Base-by-base conservation (phyloP, 805 yeast genomes). In the Yarrowia sp. region DNA sequence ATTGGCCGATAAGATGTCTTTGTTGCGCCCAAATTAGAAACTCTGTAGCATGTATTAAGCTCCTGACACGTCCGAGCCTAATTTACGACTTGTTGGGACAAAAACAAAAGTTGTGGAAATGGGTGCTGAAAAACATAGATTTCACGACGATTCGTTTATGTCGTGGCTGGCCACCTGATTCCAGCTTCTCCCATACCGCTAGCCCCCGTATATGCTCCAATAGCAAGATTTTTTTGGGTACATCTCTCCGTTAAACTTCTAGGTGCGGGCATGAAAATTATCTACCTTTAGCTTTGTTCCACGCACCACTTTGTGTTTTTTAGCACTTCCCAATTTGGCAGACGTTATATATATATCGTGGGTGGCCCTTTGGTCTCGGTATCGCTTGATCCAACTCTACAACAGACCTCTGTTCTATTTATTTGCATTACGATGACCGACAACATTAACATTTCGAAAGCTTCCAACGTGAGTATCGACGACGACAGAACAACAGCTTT, bases 401-500 rank as follows among this genome's bases (percentile, higher is more conserved):
- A 59, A 59, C 65, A 59, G 65, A 36, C 52, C 42, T 43, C 65
- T 59, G 65, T 59, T 59, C 32, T 59, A 59, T 59, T 59, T 59
- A 59, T 59, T 59, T 59, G 65, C 65, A 59, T 59, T 59, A 59
- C 65, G 65, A 59, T 59, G 65, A 59, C 65, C 65, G 65, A 59
- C 67, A 63, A 63, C 67, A 40, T 63, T 48, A 48, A 63, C 56
- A 15, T 63, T 63, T 63, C 67, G n/a, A 63, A 63, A 48, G 67
- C 67, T 26, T 36, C 48, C 67, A 63, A 63, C 67, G 67, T 63
- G 67, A 63, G 67, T 63, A 63, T 26, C 7, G 43, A 32, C 5
- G 46, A 19, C 11, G 26, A 45, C 12, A 12, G 26, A 5, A 38
- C 40, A 26, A 5, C 32, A 5, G 32, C 32, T 26, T 26, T 26